Evolutionary conservation across 148 eudicot genomes (phyloP).

Genomic region (Spergularia bocconei): DNA sequence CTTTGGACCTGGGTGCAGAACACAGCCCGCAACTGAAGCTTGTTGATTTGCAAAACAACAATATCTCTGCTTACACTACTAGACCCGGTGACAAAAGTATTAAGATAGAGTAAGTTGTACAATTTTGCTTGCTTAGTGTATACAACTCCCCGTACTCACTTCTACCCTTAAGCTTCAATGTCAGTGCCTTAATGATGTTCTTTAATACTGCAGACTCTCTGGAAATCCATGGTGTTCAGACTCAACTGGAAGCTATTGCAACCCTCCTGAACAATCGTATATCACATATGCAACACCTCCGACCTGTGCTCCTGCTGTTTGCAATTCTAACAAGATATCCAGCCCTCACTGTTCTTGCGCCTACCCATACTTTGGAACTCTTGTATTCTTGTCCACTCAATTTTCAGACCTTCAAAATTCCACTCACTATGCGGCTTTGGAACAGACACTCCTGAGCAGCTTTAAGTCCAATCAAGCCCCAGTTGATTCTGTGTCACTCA

Average conservation of each 20-base stretch:
- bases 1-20: conserved; percentile 44
- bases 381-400: conserved; percentile 37
- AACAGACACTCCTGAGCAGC: conserved; percentile 22
- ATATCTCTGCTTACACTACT: conserved; percentile 29
- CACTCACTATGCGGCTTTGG: conserved; percentile 21
- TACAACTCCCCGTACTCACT: too few species aligned
- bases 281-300: conserved; percentile 12
- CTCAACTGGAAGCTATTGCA: background rate
- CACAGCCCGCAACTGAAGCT: conserved; percentile 47
- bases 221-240: background rate
- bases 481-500: conserved; percentile 38
- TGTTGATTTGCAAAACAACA: conserved; percentile 57
- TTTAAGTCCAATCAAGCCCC: conserved; percentile 22
- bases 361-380: conserved; percentile 36
- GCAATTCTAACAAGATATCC: conserved; percentile 26
- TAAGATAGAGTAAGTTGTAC: conserved; percentile 36
- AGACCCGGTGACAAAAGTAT: conserved; percentile 17
- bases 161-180: too few species aligned
- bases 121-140: background rate
- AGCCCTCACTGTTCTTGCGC: conserved; percentile 43
- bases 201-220: conserved; percentile 1
- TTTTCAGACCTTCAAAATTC: conserved; percentile 34
- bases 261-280: background rate
- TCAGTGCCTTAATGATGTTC: background rate
- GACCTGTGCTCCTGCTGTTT: conserved; percentile 25